Percentiles rank a stretch among this genome's conserved stretches.
phyloP scores from a whole-genome alignment of 164 flowering plant genomes.

The Kalanchoe fedtschenkoi region DNA sequence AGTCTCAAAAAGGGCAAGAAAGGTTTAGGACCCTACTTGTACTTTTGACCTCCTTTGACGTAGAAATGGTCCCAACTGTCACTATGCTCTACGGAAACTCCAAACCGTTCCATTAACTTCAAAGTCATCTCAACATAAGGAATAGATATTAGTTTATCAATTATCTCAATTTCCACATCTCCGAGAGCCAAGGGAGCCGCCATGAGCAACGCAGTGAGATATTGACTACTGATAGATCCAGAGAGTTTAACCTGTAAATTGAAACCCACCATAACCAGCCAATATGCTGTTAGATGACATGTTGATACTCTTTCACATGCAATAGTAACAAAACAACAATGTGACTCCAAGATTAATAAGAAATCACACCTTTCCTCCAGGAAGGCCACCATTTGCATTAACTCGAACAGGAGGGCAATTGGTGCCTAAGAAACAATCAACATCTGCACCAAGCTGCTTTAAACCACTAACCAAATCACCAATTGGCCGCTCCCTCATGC shows the following conservation, averaged over 20 bases:
- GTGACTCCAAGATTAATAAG: neutral
- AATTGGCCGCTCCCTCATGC: conserved; percentile 99
- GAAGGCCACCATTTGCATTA: conserved; percentile 90
- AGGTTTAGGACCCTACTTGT: conserved; percentile 49
- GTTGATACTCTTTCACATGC: neutral
- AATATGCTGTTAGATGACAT: no score
- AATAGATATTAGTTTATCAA: conserved; percentile 82
- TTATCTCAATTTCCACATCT: conserved; percentile 87
- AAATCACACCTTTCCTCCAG: conserved; percentile 78
- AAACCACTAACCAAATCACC: conserved; percentile 85
- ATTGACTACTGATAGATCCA: conserved; percentile 92
- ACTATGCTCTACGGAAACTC: conserved; percentile 65
- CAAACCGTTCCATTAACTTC: conserved; percentile 93
- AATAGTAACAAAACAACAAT: neutral
- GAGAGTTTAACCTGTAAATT: conserved; percentile 82
- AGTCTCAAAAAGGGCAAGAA: neutral
- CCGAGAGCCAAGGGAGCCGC: conserved; percentile 94
- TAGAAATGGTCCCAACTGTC: conserved; percentile 79
- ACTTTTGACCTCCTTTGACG: conserved; percentile 81
- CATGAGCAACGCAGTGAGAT: conserved; percentile 95
- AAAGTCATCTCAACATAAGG: conserved; percentile 99
- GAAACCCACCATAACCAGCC: neutral
- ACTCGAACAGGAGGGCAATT: conserved; percentile 92
- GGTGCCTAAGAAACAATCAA: conserved; percentile 77
- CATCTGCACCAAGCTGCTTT: conserved; percentile 97